phyloP scores from a whole-genome alignment of 495 filamentous ascomycete species.

The Penicillium bialowiezense region DNA sequence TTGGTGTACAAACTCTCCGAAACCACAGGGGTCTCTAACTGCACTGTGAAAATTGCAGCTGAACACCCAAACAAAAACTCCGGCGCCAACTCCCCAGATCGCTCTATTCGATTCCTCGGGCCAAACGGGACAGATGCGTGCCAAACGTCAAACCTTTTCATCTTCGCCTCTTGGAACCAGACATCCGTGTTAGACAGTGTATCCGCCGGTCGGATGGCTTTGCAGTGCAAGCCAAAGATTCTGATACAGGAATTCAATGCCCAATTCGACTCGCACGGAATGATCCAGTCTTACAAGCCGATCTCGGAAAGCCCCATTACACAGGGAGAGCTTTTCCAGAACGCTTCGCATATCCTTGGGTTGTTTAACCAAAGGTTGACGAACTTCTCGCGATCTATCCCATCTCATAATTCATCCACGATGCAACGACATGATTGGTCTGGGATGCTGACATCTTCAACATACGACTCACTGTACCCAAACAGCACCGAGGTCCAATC shows the following conservation, averaged over 20 bases:
- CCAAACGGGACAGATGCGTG: constrained; percentile 9
- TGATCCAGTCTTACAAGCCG: constrained; percentile 6
- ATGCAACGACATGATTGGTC: not conserved
- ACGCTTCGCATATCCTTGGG: constrained; percentile 12
- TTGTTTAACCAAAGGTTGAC: constrained; percentile 6
- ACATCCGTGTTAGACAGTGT: not conserved
- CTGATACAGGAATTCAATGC: constrained; percentile 12
- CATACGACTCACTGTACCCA: not conserved
- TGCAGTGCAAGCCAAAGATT: constrained; percentile 17
- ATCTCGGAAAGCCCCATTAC: constrained; percentile 7
- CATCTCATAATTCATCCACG: not conserved
- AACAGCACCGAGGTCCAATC: not conserved
- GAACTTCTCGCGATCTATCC: not conserved
- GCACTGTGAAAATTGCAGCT: constrained; percentile 4
- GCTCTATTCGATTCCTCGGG: constrained; percentile 4
- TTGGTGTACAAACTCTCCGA: constrained; percentile 8
- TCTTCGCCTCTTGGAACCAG: constrained; percentile 3
- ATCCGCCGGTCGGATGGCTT: not conserved
- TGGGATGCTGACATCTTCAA: not conserved
- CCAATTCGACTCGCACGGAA: constrained; percentile 10
- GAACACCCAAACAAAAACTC: not conserved
- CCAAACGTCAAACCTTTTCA: constrained; percentile 6
- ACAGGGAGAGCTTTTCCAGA: constrained; percentile 11
- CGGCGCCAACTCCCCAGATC: not conserved
- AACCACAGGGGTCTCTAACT: not conserved